A percentile compares a stretch with the other conserved stretches of the same genome.
These are phyloP conservation scores for Eragrostis nindensis DNA, from an alignment of 176 grass and related monocot genomes.

Conservation along the genomic window DNA sequence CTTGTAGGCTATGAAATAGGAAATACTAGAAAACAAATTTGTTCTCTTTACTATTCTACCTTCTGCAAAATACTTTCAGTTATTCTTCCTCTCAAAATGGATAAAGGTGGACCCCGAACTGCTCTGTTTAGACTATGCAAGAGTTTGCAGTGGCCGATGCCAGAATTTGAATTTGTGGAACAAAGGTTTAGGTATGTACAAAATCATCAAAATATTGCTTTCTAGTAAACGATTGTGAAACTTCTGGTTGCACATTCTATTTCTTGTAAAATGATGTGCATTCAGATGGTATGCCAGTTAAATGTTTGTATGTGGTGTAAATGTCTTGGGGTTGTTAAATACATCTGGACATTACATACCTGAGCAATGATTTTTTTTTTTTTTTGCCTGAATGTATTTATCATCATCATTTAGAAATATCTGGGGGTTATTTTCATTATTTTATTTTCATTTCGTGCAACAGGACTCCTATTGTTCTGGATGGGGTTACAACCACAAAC, in stretches of 20 bases:
- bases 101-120: slow-evolving; percentile 69
- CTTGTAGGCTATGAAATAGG: too few species aligned
- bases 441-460: slow-evolving; percentile 29
- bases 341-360: background rate
- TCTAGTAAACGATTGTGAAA: background rate
- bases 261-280: background rate
- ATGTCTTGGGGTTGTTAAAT: background rate
- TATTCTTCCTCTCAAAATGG: slow-evolving; percentile 57
- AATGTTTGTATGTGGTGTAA: background rate
- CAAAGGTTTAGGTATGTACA: slow-evolving; percentile 64
- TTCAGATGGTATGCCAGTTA: background rate
- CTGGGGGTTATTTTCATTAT: background rate
- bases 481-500: slow-evolving; percentile 59
- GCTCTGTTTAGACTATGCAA: slow-evolving; percentile 89
- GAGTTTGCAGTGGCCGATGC: slow-evolving; percentile 83
- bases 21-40: slow-evolving; percentile 32
- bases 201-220: slow-evolving; percentile 13
- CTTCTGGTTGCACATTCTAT: slow-evolving; percentile 20
- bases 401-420: too few species aligned
- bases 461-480: slow-evolving; percentile 55
- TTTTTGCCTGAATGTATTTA: too few species aligned
- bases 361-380: background rate
- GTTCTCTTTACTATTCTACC: background rate
- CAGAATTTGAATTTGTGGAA: slow-evolving; percentile 68
- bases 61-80: slow-evolving; percentile 26